These are phyloP conservation scores for Russula sp. DNA, from an alignment of 768 basidiomycete species.

Conservation along the genomic window DNA sequence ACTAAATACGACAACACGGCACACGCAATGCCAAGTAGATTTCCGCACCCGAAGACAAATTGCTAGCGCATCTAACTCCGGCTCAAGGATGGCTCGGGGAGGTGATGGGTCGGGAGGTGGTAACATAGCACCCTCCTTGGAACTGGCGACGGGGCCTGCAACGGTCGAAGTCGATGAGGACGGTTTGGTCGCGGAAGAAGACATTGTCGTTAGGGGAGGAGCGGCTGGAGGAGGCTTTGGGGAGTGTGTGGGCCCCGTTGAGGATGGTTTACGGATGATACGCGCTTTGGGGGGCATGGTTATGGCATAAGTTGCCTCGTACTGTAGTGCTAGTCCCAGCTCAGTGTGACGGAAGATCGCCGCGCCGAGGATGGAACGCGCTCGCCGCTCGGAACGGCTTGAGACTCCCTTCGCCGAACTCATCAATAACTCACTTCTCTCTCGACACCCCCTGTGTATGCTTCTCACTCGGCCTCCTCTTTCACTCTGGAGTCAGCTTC, in stretches of 20 bases:
- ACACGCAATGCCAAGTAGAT: background rate
- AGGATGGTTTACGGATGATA: constrained; percentile 30
- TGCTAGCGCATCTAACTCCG: constrained; percentile 55
- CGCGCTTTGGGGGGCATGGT: constrained; percentile 42
- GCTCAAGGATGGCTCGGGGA: constrained; percentile 43
- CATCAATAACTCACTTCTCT: background rate
- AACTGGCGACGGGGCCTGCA: background rate
- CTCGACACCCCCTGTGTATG: constrained; percentile 6
- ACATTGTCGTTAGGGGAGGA: constrained; percentile 26
- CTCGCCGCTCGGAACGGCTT: background rate
- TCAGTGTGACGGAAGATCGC: background rate
- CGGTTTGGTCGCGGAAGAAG: constrained; percentile 22
- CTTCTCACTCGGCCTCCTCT: background rate
- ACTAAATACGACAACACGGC: background rate
- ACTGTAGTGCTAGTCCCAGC: background rate
- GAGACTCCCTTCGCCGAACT: background rate
- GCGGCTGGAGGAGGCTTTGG: constrained; percentile 1
- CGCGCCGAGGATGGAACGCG: background rate
- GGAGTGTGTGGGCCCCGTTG: background rate
- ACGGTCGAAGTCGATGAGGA: background rate
- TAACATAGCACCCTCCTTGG: constrained; percentile 38
- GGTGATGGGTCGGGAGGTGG: constrained; percentile 43
- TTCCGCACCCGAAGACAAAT: constrained; percentile 48
- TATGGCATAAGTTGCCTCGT: constrained; percentile 1
- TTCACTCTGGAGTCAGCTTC: background rate